Evolutionary conservation across 2,329 filamentous ascomycete genomes (phyloP).

Genomic region (Esteya vermicola): DNA sequence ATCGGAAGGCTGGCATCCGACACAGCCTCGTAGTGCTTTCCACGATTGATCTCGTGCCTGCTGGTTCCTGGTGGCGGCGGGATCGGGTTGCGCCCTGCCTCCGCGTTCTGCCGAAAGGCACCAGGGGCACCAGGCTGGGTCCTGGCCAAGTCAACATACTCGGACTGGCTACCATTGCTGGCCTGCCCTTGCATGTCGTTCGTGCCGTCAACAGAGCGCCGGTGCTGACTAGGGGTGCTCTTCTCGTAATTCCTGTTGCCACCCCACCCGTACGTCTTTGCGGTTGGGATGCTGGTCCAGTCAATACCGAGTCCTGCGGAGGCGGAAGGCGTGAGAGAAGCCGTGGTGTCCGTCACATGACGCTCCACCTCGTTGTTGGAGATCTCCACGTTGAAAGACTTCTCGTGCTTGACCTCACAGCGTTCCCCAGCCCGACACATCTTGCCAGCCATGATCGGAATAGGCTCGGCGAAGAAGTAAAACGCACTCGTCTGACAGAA

Average conservation of each 20-base stretch:
- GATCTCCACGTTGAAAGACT: slow-evolving; percentile 5
- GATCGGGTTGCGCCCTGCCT: too few relatives aligned
- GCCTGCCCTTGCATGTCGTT: too few relatives aligned
- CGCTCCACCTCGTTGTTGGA: slow-evolving; percentile 8
- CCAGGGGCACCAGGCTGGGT: too few relatives aligned
- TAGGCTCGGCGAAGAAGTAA: slow-evolving; percentile 3
- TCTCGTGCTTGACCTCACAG: slow-evolving; percentile 5
- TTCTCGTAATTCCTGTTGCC: too few relatives aligned
- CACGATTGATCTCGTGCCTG: too few relatives aligned
- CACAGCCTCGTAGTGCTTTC: background rate
- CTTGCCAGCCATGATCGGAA: slow-evolving; percentile 6
- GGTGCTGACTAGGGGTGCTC: too few relatives aligned
- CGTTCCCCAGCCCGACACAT: slow-evolving; percentile 7
- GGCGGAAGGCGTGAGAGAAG: background rate
- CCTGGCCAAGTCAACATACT: too few relatives aligned
- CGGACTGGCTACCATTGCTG: too few relatives aligned
- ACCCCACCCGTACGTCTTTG: background rate
- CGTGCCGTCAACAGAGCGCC: too few relatives aligned
- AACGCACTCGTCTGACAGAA: slow-evolving; percentile 8
- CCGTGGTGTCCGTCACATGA: slow-evolving; percentile 3
- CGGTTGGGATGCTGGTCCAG: background rate
- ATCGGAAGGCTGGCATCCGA: background rate
- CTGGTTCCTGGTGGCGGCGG: too few relatives aligned
- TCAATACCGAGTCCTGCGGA: slow-evolving; percentile 1
- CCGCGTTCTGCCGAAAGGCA: too few relatives aligned